A percentile compares a stretch with the other conserved stretches of the same genome.
Evolutionary conservation across 306 rosid species (phyloP).

Genomic region (Fragaria nilgerrensis): DNA sequence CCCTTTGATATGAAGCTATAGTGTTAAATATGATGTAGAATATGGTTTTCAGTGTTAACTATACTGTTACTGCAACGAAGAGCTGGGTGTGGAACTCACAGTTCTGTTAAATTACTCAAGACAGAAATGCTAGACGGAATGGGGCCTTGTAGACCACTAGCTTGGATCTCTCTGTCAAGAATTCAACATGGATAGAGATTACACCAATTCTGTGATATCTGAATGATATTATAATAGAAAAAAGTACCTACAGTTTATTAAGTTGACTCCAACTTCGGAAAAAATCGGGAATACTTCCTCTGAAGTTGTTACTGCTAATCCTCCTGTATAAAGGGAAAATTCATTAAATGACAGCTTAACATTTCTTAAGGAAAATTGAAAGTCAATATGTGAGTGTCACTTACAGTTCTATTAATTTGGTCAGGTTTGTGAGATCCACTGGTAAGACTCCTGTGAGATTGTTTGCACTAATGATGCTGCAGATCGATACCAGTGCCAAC

Average conservation of each 20-base stretch:
- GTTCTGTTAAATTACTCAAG: conserved; percentile 11
- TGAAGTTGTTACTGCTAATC: conserved; percentile 36
- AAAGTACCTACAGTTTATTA: conserved; percentile 12
- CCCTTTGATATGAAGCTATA: not conserved
- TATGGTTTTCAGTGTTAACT: not conserved
- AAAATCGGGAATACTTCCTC: conserved; percentile 21
- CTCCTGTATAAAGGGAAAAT: conserved; percentile 16
- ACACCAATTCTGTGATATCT: not conserved
- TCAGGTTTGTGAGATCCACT: not conserved
- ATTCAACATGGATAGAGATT: not conserved
- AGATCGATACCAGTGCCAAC: not conserved
- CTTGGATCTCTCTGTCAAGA: conserved; percentile 32
- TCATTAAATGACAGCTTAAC: not conserved
- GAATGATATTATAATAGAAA: not conserved
- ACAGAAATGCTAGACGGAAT: conserved; percentile 27
- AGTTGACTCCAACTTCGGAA: conserved; percentile 19
- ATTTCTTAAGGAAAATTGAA: not conserved
- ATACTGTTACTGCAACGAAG: not conserved
- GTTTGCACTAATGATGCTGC: conserved; percentile 21
- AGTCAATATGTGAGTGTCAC: not conserved
- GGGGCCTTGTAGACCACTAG: conserved; percentile 31
- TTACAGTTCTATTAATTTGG: conserved; percentile 26
- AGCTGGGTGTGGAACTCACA: conserved; percentile 23
- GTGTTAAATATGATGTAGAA: too few species aligned
- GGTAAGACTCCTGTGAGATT: conserved; percentile 38